Conservation (phyloP, 495 filamentous ascomycete genomes). For the Aspergillus incahuasiensis region DNA sequence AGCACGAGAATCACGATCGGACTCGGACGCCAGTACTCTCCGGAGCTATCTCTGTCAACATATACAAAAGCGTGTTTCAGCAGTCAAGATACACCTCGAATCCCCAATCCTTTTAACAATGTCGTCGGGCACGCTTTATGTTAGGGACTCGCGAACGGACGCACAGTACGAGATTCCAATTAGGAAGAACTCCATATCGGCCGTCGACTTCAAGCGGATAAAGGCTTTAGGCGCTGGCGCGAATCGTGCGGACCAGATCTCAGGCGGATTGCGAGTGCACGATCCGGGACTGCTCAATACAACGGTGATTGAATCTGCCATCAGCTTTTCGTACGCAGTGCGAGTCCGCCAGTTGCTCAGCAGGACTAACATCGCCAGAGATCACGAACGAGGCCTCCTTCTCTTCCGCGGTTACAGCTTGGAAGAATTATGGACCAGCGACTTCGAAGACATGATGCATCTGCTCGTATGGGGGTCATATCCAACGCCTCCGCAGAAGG, state of each 20-base stretch:
- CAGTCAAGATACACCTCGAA: neutral
- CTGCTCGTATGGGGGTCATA: slow-evolving; percentile 31
- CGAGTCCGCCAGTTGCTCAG: neutral
- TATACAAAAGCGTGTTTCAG: neutral
- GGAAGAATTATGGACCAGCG: slow-evolving; percentile 31
- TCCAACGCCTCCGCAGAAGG: slow-evolving; percentile 21
- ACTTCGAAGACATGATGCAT: slow-evolving; percentile 38
- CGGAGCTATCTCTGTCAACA: neutral
- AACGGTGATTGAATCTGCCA: slow-evolving; percentile 42
- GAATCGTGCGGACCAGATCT: slow-evolving; percentile 24
- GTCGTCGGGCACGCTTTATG: slow-evolving; percentile 31
- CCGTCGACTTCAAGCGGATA: slow-evolving; percentile 46
- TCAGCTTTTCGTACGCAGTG: slow-evolving; percentile 48
- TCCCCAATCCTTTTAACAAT: slow-evolving; percentile 5
- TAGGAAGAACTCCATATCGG: slow-evolving; percentile 42
- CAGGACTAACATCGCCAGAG: slow-evolving; percentile 14
- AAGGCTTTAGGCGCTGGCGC: slow-evolving; percentile 19
- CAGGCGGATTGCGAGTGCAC: slow-evolving; percentile 42
- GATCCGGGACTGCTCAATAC: slow-evolving; percentile 56
- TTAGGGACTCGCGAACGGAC: slow-evolving; percentile 49
- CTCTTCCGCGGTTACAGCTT: slow-evolving; percentile 31
- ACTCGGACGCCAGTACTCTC: neutral
- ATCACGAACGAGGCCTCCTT: slow-evolving; percentile 26
- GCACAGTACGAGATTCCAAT: slow-evolving; percentile 49
- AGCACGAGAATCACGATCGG: neutral